These are phyloP conservation scores for Populus deltoides DNA, from an alignment of 345 rosid species.

Conservation along the genomic window DNA sequence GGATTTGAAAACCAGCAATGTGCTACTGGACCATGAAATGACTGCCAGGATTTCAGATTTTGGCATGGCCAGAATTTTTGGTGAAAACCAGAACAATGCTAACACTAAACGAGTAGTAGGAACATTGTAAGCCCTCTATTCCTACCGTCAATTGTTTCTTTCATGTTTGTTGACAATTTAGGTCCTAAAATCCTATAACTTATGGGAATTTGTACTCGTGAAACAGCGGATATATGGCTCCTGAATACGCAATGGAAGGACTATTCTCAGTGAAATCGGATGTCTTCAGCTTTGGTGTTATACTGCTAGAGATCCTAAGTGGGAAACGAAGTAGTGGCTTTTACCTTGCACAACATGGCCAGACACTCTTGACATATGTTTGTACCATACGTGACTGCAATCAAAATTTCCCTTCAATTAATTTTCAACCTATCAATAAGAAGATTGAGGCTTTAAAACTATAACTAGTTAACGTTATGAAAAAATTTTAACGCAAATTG, in stretches of 20 bases:
- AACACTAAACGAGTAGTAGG: constrained; percentile 31
- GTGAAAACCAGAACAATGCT: constrained; percentile 18
- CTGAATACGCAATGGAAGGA: constrained; percentile 33
- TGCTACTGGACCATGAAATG: constrained; percentile 40
- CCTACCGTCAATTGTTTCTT: neutral
- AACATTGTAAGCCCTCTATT: constrained; percentile 21
- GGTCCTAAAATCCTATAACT: neutral
- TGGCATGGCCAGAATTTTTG: constrained; percentile 41
- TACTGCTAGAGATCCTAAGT: constrained; percentile 30
- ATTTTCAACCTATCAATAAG: too few relatives aligned
- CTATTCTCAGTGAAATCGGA: constrained; percentile 26
- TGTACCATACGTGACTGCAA: neutral
- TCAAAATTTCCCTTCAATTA: neutral
- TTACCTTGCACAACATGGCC: constrained; percentile 4
- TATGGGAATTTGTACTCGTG: neutral
- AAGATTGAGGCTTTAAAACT: neutral
- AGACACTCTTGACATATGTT: constrained; percentile 7
- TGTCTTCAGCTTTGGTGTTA: constrained; percentile 32
- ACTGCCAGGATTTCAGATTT: constrained; percentile 50
- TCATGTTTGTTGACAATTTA: neutral
- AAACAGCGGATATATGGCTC: constrained; percentile 17
- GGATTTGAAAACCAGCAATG: constrained; percentile 45
- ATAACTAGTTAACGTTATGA: neutral
- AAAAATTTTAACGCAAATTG: neutral
- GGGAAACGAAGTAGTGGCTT: constrained; percentile 17